phyloP scores from a whole-genome alignment of 352 stramenopile species.

The Globisporangium paddicum region DNA sequence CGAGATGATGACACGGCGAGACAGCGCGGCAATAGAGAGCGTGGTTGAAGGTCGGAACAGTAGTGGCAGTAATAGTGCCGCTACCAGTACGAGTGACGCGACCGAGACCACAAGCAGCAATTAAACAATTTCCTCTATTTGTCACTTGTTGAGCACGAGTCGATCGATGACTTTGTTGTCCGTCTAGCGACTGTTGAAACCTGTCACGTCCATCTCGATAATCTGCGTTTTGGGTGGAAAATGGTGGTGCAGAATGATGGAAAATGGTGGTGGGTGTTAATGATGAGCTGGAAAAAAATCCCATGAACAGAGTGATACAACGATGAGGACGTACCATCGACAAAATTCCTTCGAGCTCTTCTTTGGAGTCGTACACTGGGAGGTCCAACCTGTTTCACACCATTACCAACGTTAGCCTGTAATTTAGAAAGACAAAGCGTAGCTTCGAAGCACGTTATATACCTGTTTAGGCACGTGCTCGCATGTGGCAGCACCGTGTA shows the following conservation, averaged over 20 bases:
- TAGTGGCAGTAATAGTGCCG: constrained; percentile 12
- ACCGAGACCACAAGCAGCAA: constrained; percentile 17
- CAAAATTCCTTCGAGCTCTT: constrained; percentile 92
- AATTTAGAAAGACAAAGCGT: too few species aligned
- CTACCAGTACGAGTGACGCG: constrained; percentile 7
- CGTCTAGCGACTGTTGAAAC: constrained; percentile 61
- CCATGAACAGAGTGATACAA: background rate
- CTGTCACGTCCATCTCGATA: constrained; percentile 70
- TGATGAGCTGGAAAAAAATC: background rate
- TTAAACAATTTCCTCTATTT: constrained; percentile 2
- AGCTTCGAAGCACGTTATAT: too few species aligned
- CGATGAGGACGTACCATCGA: constrained; percentile 63
- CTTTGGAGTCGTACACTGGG: constrained; percentile 74
- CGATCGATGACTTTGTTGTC: background rate
- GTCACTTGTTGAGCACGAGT: too few species aligned
- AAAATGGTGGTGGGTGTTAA: background rate
- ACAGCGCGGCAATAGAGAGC: constrained; percentile 8
- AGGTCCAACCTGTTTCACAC: constrained; percentile 55
- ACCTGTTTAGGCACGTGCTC: constrained; percentile 84
- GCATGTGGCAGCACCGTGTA: constrained; percentile 66
- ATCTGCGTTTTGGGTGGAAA: constrained; percentile 21
- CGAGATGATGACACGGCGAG: constrained; percentile 27
- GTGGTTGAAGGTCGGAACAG: background rate
- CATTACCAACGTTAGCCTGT: background rate
- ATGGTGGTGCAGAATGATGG: background rate